Evolutionary conservation across 1,284 basidiomycete species (phyloP).

Genomic region (Trametes polyzona): DNA sequence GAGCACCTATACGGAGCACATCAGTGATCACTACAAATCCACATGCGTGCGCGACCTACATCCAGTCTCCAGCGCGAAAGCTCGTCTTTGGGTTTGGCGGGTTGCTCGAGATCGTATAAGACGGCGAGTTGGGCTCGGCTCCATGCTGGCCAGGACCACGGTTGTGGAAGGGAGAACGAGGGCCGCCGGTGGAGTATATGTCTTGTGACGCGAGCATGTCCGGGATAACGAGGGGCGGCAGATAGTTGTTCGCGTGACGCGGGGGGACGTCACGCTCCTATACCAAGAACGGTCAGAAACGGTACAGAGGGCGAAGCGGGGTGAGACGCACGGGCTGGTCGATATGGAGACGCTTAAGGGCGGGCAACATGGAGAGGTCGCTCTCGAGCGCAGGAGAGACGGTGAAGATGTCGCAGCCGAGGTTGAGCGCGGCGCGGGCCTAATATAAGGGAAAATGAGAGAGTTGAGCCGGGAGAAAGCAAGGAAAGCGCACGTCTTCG

Average conservation of each 20-base stretch:
- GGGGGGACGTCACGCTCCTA: constrained; percentile 5
- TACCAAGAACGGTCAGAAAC: background rate
- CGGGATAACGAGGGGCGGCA: constrained; percentile 5
- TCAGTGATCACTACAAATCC: background rate
- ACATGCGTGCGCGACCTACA: constrained; percentile 56
- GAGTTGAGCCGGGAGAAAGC: background rate
- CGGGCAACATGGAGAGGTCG: constrained; percentile 45
- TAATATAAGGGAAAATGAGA: constrained; percentile 34
- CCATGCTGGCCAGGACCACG: background rate
- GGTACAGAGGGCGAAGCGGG: background rate
- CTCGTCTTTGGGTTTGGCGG: constrained; percentile 74
- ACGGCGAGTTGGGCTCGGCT: constrained; percentile 22
- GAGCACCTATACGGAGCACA: constrained; percentile 51
- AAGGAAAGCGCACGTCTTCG: constrained; percentile 14
- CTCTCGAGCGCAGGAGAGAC: constrained; percentile 58
- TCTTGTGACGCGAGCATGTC: constrained; percentile 5
- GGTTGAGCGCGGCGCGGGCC: constrained; percentile 57
- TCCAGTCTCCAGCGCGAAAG: constrained; percentile 79
- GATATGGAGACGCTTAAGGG: constrained; percentile 4
- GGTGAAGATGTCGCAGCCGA: constrained; percentile 50
- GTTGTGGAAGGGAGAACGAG: constrained; percentile 1
- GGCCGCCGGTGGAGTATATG: constrained; percentile 4
- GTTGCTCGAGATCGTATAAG: constrained; percentile 69
- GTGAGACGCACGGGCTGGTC: constrained; percentile 6
- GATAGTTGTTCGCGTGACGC: background rate